Percentiles rank a stretch among this genome's conserved stretches.
Evolutionary conservation across 2,329 filamentous ascomycete species (phyloP).

Genomic region (Paramyrothecium roridum): DNA sequence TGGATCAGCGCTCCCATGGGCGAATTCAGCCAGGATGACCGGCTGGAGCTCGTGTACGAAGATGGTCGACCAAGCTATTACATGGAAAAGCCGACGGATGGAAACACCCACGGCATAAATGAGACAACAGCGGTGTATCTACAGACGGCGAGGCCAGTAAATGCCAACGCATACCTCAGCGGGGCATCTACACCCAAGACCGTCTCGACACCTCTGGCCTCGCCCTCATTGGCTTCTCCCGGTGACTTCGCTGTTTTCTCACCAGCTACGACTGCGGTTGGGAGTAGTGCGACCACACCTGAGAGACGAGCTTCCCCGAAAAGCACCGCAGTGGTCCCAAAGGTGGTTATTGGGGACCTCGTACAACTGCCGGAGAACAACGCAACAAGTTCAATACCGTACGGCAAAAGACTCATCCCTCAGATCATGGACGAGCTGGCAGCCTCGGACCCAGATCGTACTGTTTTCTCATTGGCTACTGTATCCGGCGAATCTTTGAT

Average conservation of each 20-base stretch:
- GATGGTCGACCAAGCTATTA: conserved; percentile 18
- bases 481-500: conserved; percentile 6
- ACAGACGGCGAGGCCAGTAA: background rate
- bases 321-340: too few species aligned
- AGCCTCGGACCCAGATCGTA: conserved; percentile 16
- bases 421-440: conserved; percentile 23
- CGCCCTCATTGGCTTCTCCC: too few species aligned
- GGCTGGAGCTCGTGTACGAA: conserved; percentile 16
- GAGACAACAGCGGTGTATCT: background rate
- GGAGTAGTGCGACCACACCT: too few species aligned
- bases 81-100: conserved; percentile 5
- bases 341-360: too few species aligned
- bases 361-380: too few species aligned
- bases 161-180: conserved; percentile 2
- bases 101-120: conserved; percentile 1
- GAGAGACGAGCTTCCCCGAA: too few species aligned
- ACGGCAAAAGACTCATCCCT: conserved; percentile 20
- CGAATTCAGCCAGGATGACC: conserved; percentile 16
- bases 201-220: too few species aligned
- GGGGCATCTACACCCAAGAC: conserved; percentile 2
- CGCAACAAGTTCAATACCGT: background rate
- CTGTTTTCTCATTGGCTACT: conserved; percentile 18
- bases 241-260: too few species aligned
- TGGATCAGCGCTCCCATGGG: conserved; percentile 21
- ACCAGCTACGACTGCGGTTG: too few species aligned